Conservation (phyloP, 2,329 filamentous ascomycete genomes). For the Lachnellula arida region DNA sequence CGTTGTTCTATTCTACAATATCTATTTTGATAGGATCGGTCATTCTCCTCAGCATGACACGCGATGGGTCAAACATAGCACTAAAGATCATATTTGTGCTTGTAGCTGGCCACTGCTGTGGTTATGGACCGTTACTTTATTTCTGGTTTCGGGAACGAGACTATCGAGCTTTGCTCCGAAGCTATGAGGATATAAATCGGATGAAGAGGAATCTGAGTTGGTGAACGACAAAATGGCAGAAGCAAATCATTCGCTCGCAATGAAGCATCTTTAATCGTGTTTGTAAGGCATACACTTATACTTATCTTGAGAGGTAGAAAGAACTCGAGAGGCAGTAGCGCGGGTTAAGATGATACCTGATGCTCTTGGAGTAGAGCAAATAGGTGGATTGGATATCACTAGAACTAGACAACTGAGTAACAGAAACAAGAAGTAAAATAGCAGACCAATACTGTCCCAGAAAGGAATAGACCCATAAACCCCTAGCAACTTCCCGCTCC, state of each 20-base stretch:
- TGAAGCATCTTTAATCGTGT: too few relatives aligned
- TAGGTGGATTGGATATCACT: too few relatives aligned
- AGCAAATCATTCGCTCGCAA: not conserved
- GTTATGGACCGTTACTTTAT: not conserved
- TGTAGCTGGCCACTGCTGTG: not conserved
- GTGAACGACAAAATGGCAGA: not conserved
- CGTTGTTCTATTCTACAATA: not conserved
- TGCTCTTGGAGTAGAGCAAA: too few relatives aligned
- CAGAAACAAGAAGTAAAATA: too few relatives aligned
- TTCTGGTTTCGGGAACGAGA: not conserved
- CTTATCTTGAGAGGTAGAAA: too few relatives aligned
- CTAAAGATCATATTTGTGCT: not conserved
- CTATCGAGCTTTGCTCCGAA: not conserved
- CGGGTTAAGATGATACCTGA: too few relatives aligned
- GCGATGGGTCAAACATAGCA: not conserved
- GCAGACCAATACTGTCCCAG: too few relatives aligned
- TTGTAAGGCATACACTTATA: too few relatives aligned
- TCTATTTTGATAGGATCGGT: not conserved
- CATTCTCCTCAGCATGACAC: not conserved
- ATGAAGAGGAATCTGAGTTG: not conserved
- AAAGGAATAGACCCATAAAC: too few relatives aligned
- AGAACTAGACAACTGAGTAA: too few relatives aligned
- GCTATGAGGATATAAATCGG: not conserved
- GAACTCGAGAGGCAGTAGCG: too few relatives aligned
- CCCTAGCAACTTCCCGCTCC: too few relatives aligned